Percentiles rank a stretch among this genome's conserved stretches.
Evolutionary conservation across 1,284 basidiomycete genomes (phyloP).

Genomic region (Cutaneotrichosporon cavernicola): DNA sequence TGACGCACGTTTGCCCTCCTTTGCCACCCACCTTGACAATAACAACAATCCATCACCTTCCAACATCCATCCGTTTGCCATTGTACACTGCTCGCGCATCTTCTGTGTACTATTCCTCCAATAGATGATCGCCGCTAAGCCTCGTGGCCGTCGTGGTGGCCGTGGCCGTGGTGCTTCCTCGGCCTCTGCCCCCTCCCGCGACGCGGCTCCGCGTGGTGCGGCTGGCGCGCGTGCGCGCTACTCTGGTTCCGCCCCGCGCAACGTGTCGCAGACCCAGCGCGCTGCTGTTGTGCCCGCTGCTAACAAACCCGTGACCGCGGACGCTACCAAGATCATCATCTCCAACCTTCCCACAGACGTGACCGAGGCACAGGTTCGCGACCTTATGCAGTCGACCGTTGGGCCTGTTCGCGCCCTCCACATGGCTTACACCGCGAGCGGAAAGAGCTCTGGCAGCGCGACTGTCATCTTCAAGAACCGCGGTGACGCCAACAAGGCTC

Average conservation of each 20-base stretch:
- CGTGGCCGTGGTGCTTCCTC: slow-evolving; percentile 51
- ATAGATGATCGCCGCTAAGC: slow-evolving; percentile 72
- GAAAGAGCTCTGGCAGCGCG: slow-evolving; percentile 86
- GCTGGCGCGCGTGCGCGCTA: slow-evolving; percentile 59
- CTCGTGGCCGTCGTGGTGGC: slow-evolving; percentile 55
- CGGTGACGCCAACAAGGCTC: slow-evolving; percentile 89
- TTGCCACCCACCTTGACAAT: slow-evolving; percentile 12
- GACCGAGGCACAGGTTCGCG: slow-evolving; percentile 89
- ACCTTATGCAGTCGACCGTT: slow-evolving; percentile 87
- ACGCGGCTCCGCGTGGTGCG: slow-evolving; percentile 27
- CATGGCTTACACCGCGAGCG: slow-evolving; percentile 79
- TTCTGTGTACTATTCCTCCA: neutral
- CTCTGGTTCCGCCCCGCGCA: slow-evolving; percentile 33
- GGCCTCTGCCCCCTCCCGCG: slow-evolving; percentile 31
- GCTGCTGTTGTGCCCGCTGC: slow-evolving; percentile 44
- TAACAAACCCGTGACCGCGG: slow-evolving; percentile 52
- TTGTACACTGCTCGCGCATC: neutral
- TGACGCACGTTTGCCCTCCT: slow-evolving; percentile 8
- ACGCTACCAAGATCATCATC: slow-evolving; percentile 88
- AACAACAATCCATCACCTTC: neutral
- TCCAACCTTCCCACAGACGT: slow-evolving; percentile 94
- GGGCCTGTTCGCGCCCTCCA: slow-evolving; percentile 80
- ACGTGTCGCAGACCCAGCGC: slow-evolving; percentile 14
- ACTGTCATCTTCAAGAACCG: slow-evolving; percentile 81
- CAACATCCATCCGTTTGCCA: neutral